Evolutionary conservation across 257 asterid species (phyloP), one percentile per base, ranked within the genome.

Genomic region (Haberlea rhodopensis): DNA sequence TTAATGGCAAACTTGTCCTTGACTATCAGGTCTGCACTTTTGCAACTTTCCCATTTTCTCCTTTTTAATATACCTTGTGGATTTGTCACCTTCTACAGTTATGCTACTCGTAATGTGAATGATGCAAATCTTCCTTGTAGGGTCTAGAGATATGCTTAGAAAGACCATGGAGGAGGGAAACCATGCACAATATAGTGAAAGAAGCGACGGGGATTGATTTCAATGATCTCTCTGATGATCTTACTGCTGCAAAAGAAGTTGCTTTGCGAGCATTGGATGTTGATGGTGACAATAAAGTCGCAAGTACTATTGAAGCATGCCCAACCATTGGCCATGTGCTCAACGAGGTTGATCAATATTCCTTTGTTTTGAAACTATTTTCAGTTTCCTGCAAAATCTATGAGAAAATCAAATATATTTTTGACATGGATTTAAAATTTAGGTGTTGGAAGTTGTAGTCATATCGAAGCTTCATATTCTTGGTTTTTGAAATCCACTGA

Each of bases 81-180:
- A 60, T 56, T 9, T 26, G 3, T 43, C 40, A 21, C n/a, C 37
- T 16, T 2, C 20, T 40, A 13, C 18, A 40, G 48, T 13, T 40
- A 11, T 40, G 15, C 18, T 40, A 13, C 15, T 10, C 0, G n/a
- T 45, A 22, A 24, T 25, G 25, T 40, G 37, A 20, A 57, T 45
- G 32, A 34, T 49, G 21, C 57, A 2, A 58, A 19, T 16, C 57
- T 67, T 63, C 51, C 64, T 74, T 57, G 75, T 71, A 92, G 97
- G 97, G 96, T 70, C 75, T 57, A 57, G 95, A 81, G 79, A 87
- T 92, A 76, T 81, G 86, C 79, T 84, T 92, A 78, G 94, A 87
- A 83, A 85, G 86, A 77, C 99, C 97, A 52, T 92, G 97, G 96
- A 92, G 96, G 85, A 85, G 88, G 80, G 99, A 89, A 72, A 84